Evolutionary conservation across 2,329 filamentous ascomycete species (phyloP).

Genomic region (Alternaria brassicae): DNA sequence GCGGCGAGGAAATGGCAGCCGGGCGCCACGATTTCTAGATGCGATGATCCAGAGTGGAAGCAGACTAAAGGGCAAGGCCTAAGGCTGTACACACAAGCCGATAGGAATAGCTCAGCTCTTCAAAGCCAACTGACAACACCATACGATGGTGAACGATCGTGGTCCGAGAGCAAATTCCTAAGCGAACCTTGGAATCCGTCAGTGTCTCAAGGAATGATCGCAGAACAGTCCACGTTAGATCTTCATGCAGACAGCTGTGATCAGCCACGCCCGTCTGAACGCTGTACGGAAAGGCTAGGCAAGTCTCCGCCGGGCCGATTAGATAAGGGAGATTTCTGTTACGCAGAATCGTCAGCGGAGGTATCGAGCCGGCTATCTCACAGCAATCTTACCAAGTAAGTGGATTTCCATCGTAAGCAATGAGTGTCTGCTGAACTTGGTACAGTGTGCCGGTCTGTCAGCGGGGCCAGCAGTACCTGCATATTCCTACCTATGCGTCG

Average conservation of each 20-base stretch:
- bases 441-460: background rate
- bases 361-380: too few species aligned
- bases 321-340: accelerated
- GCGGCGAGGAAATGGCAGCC: background rate
- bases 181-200: background rate
- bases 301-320: background rate
- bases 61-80: accelerated
- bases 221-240: background rate
- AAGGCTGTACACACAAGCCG: too few species aligned
- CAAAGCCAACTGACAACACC: background rate
- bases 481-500: background rate
- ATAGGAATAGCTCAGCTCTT: too few species aligned
- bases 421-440: background rate
- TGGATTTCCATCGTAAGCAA: background rate
- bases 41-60: background rate
- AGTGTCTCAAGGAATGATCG: background rate
- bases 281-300: background rate
- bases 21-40: too few species aligned
- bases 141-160: background rate
- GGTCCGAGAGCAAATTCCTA: too few species aligned
- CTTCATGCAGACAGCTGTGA: too few species aligned
- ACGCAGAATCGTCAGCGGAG: too few species aligned
- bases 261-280: background rate
- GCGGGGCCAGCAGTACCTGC: background rate
- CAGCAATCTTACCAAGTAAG: background rate